phyloP scores from a whole-genome alignment of 108 stramenopile species.

The Aurantiochytrium sp. region DNA sequence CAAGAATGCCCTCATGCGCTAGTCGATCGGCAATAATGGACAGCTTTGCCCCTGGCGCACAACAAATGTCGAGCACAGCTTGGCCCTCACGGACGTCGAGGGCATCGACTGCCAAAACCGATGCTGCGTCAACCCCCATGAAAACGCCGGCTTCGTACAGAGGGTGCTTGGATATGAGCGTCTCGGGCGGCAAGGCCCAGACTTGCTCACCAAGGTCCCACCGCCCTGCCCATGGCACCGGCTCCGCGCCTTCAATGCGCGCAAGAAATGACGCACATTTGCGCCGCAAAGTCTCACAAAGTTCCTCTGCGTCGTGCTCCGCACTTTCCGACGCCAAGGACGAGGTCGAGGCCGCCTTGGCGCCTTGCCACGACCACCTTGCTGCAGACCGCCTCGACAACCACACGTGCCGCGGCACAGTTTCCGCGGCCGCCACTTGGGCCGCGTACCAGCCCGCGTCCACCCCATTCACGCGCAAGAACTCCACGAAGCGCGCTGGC shows the following conservation, averaged over 20 bases:
- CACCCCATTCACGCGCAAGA: not conserved
- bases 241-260: not conserved
- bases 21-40: not conserved
- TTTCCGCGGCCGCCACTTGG: not conserved
- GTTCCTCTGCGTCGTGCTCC: no score
- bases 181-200: not conserved
- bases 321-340: no score
- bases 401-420: not conserved
- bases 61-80: not conserved
- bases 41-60: conserved; percentile 7
- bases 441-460: not conserved
- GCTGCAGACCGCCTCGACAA: not conserved
- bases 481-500: not conserved
- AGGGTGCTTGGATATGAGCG: not conserved
- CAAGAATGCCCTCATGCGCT: not conserved
- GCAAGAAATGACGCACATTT: not conserved
- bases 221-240: not conserved
- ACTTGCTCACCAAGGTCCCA: not conserved
- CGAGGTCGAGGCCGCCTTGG: not conserved
- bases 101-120: not conserved
- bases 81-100: not conserved
- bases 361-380: not conserved
- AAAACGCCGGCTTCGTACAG: not conserved
- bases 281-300: not conserved
- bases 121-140: not conserved